These are phyloP conservation scores for Piedraia hortae DNA, from an alignment of 2,329 filamentous ascomycete species.

Conservation along the genomic window DNA sequence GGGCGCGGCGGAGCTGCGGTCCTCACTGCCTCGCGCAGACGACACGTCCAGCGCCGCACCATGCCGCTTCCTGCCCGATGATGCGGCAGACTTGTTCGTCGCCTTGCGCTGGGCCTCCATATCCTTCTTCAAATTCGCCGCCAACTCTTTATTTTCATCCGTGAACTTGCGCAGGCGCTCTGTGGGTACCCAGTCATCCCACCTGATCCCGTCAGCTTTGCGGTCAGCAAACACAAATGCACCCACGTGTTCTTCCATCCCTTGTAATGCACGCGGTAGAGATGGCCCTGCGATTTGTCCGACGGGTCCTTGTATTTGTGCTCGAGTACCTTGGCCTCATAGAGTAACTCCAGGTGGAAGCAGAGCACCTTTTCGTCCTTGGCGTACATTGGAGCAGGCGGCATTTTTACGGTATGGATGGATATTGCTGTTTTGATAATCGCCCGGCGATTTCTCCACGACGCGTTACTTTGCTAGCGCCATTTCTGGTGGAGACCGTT, in stretches of 20 bases:
- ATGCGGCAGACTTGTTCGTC: slow-evolving; percentile 15
- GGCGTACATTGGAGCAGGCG: slow-evolving; percentile 28
- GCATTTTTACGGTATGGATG: slow-evolving; percentile 31
- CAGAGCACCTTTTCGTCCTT: slow-evolving; percentile 84
- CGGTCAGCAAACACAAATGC: slow-evolving; percentile 1
- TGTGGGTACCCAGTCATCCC: slow-evolving; percentile 94
- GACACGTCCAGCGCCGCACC: slow-evolving; percentile 27
- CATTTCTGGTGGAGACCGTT: no score
- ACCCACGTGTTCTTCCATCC: slow-evolving; percentile 93
- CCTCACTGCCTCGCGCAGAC: slow-evolving; percentile 49
- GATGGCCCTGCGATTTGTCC: slow-evolving; percentile 46
- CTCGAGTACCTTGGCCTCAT: slow-evolving; percentile 88
- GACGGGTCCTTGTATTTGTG: slow-evolving; percentile 31
- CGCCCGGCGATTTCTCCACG: no score
- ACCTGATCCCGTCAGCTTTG: slow-evolving; percentile 22
- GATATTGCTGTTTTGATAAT: no score
- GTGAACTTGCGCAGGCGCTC: slow-evolving; percentile 85
- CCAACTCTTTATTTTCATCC: slow-evolving; percentile 81
- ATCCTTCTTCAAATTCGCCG: slow-evolving; percentile 42
- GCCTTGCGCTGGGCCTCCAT: slow-evolving; percentile 30
- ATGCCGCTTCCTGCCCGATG: slow-evolving; percentile 26
- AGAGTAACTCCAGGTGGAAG: slow-evolving; percentile 90
- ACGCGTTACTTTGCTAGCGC: no score
- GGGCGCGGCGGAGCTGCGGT: slow-evolving; percentile 36
- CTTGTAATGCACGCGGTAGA: slow-evolving; percentile 94